Evolutionary conservation across 352 stramenopile genomes (phyloP).

Genomic region (Phytophthora uliginosa): DNA sequence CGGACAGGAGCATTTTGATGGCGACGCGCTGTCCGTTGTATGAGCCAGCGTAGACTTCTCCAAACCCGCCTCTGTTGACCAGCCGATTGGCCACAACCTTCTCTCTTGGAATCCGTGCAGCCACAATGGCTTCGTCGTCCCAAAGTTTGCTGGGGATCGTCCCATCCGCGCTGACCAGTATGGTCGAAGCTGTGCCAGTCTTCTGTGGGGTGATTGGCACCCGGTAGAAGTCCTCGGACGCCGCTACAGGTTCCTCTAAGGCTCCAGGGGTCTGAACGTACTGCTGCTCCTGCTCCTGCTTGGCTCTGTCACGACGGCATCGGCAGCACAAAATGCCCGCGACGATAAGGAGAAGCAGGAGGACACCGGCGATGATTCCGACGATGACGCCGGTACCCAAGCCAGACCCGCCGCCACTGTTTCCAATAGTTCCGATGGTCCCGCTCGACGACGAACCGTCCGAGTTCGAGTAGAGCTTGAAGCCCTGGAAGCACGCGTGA

Average conservation of each 20-base stretch:
- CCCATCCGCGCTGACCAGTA: slow-evolving; percentile 28
- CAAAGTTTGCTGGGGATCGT: slow-evolving; percentile 24
- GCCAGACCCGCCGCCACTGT: slow-evolving; percentile 15
- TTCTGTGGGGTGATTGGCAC: slow-evolving; percentile 22
- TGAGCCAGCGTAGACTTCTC: slow-evolving; percentile 34
- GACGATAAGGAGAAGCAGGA: slow-evolving; percentile 27
- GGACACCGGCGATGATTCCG: slow-evolving; percentile 23
- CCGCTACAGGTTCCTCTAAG: slow-evolving; percentile 12
- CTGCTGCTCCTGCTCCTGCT: slow-evolving; percentile 9
- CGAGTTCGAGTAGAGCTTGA: slow-evolving; percentile 38
- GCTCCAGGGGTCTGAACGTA: slow-evolving; percentile 19
- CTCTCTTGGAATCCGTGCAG: slow-evolving; percentile 31
- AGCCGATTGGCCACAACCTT: slow-evolving; percentile 25
- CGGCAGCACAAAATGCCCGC: slow-evolving; percentile 24
- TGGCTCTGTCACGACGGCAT: slow-evolving; percentile 19
- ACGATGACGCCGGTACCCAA: slow-evolving; percentile 24
- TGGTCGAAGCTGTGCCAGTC: slow-evolving; percentile 28
- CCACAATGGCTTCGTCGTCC: slow-evolving; percentile 49
- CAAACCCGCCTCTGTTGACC: slow-evolving; percentile 35
- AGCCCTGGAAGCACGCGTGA: slow-evolving; percentile 29
- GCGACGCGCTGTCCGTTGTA: slow-evolving; percentile 40
- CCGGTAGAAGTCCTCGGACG: slow-evolving; percentile 23
- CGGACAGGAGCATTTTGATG: slow-evolving; percentile 38
- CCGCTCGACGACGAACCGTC: slow-evolving; percentile 16
- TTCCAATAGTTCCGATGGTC: slow-evolving; percentile 6